These are phyloP conservation scores for Beauveria australis DNA, from an alignment of 2,329 filamentous ascomycete species.

Conservation along the genomic window DNA sequence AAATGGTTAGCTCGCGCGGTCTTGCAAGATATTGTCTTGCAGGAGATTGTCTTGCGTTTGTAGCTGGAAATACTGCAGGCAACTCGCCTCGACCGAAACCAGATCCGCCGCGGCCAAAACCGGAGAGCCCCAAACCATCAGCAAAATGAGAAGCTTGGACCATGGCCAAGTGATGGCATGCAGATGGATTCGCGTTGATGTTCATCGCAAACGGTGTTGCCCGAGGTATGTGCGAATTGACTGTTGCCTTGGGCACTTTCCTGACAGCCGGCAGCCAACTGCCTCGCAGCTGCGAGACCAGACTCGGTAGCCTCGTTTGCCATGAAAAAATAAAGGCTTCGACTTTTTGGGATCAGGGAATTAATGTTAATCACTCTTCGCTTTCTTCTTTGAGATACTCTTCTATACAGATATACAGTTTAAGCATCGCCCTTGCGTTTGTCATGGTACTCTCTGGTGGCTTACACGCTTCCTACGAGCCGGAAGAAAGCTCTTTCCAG, in stretches of 20 bases:
- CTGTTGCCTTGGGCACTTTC: background rate
- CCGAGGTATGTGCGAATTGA: background rate
- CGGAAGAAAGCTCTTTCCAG: background rate
- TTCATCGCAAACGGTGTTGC: background rate
- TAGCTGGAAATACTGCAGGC: background rate
- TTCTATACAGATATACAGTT: background rate
- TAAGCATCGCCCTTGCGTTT: background rate
- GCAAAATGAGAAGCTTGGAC: background rate
- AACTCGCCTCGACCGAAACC: background rate
- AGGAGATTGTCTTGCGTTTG: background rate
- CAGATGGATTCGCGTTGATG: background rate
- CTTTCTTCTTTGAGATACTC: background rate
- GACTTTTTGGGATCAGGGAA: background rate
- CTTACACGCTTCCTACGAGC: background rate
- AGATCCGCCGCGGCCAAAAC: slow-evolving; percentile 3
- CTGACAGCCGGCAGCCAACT: slow-evolving; percentile 1
- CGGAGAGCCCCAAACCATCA: background rate
- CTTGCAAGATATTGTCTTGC: background rate
- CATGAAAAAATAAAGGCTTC: background rate
- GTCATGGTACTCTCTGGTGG: background rate
- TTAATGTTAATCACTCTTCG: background rate
- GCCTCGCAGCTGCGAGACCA: background rate
- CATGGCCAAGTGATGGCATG: background rate
- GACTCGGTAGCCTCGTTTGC: background rate
- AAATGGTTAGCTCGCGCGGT: background rate